phyloP scores from a whole-genome alignment of 2,329 filamentous ascomycete genomes.

The Trichoderma brevicompactum region DNA sequence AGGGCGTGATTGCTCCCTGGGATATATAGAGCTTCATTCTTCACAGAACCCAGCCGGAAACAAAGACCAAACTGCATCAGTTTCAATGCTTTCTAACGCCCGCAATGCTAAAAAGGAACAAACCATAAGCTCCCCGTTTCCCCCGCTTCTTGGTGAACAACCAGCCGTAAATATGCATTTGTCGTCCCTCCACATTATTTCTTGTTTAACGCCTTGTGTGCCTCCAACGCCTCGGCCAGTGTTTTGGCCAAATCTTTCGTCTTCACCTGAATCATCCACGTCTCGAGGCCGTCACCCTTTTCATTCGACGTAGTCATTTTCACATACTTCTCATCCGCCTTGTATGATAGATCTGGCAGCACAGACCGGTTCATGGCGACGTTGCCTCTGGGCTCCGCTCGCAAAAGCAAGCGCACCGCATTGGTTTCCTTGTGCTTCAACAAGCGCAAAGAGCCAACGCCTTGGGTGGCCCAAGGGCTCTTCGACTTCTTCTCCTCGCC shows the following conservation, averaged over 20 bases:
- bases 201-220: conserved; percentile 62
- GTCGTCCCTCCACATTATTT: conserved; percentile 40
- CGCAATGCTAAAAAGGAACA: conserved; percentile 31
- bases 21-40: conserved; percentile 27
- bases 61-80: conserved; percentile 19
- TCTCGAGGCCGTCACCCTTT: conserved; percentile 63
- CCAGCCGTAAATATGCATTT: conserved; percentile 19
- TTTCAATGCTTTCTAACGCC: conserved; percentile 32
- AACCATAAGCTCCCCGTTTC: conserved; percentile 11
- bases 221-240: conserved; percentile 57
- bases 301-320: conserved; percentile 62
- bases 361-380: conserved; percentile 73
- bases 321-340: conserved; percentile 63
- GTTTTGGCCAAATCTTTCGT: conserved; percentile 61
- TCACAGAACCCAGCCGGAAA: conserved; percentile 24
- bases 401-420: conserved; percentile 69
- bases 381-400: conserved; percentile 75
- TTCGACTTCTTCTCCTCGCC: conserved; percentile 52
- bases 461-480: conserved; percentile 69
- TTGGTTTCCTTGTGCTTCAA: conserved; percentile 74
- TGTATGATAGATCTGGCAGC: conserved; percentile 65
- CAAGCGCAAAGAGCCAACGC: conserved; percentile 72
- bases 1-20: conserved; percentile 3
- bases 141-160: conserved; percentile 14
- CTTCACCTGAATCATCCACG: conserved; percentile 74